These are phyloP conservation scores for Hericium rajendrae DNA, from an alignment of 768 basidiomycete genomes.

Conservation along the genomic window DNA sequence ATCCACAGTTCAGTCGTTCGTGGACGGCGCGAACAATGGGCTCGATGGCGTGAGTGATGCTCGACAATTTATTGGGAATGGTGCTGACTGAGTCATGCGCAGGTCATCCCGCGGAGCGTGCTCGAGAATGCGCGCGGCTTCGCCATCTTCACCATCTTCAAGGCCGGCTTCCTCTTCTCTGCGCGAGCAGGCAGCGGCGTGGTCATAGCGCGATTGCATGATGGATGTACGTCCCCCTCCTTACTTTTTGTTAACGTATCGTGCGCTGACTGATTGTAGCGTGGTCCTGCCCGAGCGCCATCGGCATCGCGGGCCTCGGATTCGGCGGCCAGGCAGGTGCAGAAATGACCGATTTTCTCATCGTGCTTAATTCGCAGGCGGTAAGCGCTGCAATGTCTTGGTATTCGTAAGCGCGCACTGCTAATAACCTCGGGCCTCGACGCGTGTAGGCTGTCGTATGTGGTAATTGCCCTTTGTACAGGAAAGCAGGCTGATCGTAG, in stretches of 20 bases:
- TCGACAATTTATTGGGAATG: background rate
- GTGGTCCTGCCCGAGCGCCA: conserved; percentile 93
- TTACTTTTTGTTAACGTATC: background rate
- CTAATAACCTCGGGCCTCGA: background rate
- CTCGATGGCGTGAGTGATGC: conserved; percentile 57
- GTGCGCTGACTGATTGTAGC: conserved; percentile 28
- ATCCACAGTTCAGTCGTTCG: conserved; percentile 68
- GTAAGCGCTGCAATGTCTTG: conserved; percentile 30
- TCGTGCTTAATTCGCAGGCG: conserved; percentile 77
- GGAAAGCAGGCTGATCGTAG: background rate
- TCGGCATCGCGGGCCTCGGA: conserved; percentile 86
- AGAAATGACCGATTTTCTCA: conserved; percentile 85
- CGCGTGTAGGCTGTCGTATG: conserved; percentile 52
- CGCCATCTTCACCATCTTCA: conserved; percentile 86
- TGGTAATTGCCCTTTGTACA: conserved; percentile 2
- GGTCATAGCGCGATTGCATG: conserved; percentile 73
- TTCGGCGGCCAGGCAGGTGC: conserved; percentile 78
- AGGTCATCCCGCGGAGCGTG: conserved; percentile 48
- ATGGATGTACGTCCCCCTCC: conserved; percentile 55
- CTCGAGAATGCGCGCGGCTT: conserved; percentile 62
- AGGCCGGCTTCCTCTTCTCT: conserved; percentile 56
- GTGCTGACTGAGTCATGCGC: background rate
- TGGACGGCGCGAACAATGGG: conserved; percentile 71
- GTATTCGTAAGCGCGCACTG: background rate
- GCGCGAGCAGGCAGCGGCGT: conserved; percentile 81